Base-by-base conservation (phyloP, 164 flowering plant genomes). In the Santalum album region DNA sequence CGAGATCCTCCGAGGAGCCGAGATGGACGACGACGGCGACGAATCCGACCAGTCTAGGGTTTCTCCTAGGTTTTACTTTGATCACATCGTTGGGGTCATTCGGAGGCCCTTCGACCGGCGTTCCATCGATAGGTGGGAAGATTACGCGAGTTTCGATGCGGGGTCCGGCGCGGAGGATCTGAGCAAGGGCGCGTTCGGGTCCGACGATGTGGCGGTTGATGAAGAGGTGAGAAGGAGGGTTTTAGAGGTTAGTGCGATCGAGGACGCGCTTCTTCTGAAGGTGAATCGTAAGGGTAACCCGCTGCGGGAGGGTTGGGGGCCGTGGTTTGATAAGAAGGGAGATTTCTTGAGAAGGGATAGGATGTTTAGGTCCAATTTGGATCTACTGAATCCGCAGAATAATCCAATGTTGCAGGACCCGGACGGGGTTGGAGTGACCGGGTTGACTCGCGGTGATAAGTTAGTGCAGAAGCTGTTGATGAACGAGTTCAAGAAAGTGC, bases 331-430 rank as follows among this genome's bases (percentile, higher is more conserved):
- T 56, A 77, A 77, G 53, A 94, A 90, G 68, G 66, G 84, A 26
- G 92, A 80, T 58, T 94, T 85, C 47, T 65, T 90, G 64, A 69
- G 90, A 58, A 71, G 82, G 49, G 97, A 90, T 71, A 61, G 71
- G 70, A 85, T 85, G 94, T 87, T 87, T 22, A 83, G 74, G 81
- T 90, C 97, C 9, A 76, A 75, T 67, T 56, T 90, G 55, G 99
- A 94, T 71, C 54, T 64, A 20, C 60, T 94, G 70, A 90, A 94
- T 76, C 99, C 99, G 0, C 34, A 83, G 75, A 76, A 74, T 53
- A 82, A 94, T 62, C 92, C 92, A 0, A 56, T 89, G 59, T 54
- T 92, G 74, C 99, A 92, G 55, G 99, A 92, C 50, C 99, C 99
- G 0, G 96, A 94, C 69, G 79, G 72, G 24, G 49, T 75, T 35